Evolutionary conservation across 352 stramenopile genomes (phyloP).

Genomic region (Phytophthora hibernalis): DNA sequence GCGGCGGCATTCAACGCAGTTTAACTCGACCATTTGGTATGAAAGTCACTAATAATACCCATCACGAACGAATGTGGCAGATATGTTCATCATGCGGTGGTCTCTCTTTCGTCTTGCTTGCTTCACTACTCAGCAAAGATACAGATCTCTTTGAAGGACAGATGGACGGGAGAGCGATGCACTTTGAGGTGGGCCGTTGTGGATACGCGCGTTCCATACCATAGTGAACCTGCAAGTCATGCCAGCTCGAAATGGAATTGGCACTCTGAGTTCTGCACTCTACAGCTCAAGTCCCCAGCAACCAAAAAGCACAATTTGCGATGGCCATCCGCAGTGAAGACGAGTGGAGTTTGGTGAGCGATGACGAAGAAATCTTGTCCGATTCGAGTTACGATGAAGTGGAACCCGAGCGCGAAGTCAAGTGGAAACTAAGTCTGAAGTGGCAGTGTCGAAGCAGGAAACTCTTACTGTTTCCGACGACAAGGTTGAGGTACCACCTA

Average conservation of each 20-base stretch:
- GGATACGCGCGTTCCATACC: conserved; percentile 21
- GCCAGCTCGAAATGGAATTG: neutral
- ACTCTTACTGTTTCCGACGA: neutral
- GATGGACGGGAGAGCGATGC: conserved; percentile 31
- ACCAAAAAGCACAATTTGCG: neutral
- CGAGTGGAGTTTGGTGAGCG: conserved; percentile 67
- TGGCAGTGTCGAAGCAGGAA: conserved; percentile 5
- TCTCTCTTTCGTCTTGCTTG: conserved; percentile 20
- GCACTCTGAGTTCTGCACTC: conserved; percentile 25
- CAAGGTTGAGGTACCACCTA: neutral
- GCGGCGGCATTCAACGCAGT: conserved; percentile 32
- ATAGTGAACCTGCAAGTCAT: conserved; percentile 8
- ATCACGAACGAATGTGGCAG: conserved; percentile 21
- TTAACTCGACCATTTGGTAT: conserved; percentile 27
- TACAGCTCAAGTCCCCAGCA: conserved; percentile 3
- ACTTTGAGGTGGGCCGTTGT: conserved; percentile 21
- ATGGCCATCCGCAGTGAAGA: conserved; percentile 46
- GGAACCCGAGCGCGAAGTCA: conserved; percentile 38
- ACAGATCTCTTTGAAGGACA: conserved; percentile 18
- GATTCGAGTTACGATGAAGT: conserved; percentile 44
- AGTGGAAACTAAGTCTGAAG: conserved; percentile 29
- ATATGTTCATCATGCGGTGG: conserved; percentile 30
- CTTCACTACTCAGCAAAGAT: conserved; percentile 19
- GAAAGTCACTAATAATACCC: conserved; percentile 23
- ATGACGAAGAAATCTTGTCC: conserved; percentile 38